Evolutionary conservation across 2,329 filamentous ascomycete species (phyloP), one percentile per base, ranked within the genome.

Genomic region (Aspergillus clavatus): DNA sequence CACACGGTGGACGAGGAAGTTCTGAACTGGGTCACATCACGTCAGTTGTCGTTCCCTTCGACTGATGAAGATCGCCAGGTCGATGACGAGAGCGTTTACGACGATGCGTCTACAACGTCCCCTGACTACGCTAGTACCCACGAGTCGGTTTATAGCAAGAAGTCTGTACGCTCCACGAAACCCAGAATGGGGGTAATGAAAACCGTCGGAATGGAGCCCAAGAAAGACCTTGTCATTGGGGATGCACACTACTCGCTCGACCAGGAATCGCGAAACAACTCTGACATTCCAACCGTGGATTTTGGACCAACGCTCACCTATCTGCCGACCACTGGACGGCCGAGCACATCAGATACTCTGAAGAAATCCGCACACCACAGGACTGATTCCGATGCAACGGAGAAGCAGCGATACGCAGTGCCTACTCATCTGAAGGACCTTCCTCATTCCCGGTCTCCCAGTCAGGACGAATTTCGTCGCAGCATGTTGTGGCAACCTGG

Each of bases 281-380:
- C 79, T 19, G 76, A 81, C 45, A 82, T 95, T 48, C 87, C 88
- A 1, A 71, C 77, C 4, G 80, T 95, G 51, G 84, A 96, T 64
- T 96, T 96, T 68, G 91, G 91, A 0, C 88, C 84, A 5, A 95
- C 90, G 0, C 71, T 87, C 56, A 84, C 86, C 48, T 84, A 89
- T 46, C 72, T 72, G 49, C 76, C 79, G 22, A 72, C 72, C 35
- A 72, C 69, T 14, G 74, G 72, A 54, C 75, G 78, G 7, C 78
- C 80, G n/a, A 73, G 65, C 33, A 81, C 78, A 1, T 76, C 74
- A 38, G 76, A 77, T 36, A 76, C 77, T 2, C 63, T 79, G 46
- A 75, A 56, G 24, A 62, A 63, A 31, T 53, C 60, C 19, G 54
- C 51, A 5, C 57, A 68, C 28, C 58, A 63, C 14, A 56, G 63